Percentiles rank a stretch among this genome's conserved stretches.
Evolutionary conservation across 768 basidiomycete species (phyloP).

Genomic region (Boletus coccyginus): DNA sequence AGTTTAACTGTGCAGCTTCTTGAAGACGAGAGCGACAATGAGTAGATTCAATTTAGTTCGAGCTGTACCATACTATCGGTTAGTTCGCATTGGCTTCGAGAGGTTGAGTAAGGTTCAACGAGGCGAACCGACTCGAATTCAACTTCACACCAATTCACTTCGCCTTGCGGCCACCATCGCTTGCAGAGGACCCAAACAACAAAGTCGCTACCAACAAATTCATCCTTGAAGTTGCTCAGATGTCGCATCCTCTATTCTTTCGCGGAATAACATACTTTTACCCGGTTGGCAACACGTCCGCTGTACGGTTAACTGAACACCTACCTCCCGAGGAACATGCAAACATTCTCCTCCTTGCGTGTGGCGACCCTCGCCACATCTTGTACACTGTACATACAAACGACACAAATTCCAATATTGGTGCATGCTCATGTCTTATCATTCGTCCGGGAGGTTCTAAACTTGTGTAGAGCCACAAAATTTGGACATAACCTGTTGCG

Average conservation of each 20-base stretch:
- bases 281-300: conserved; percentile 57
- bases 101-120: too few species aligned
- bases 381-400: conserved; percentile 43
- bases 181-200: background rate
- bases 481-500: conserved; percentile 31
- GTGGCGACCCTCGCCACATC: conserved; percentile 55
- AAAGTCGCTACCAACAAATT: too few species aligned
- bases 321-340: conserved; percentile 47
- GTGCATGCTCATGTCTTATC: conserved; percentile 3
- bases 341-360: conserved; percentile 51
- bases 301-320: conserved; percentile 46
- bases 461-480: conserved; percentile 20
- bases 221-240: conserved; percentile 5
- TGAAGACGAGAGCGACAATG: too few species aligned
- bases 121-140: too few species aligned
- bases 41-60: too few species aligned
- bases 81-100: too few species aligned
- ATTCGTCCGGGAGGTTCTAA: background rate
- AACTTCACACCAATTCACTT: too few species aligned
- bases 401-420: conserved; percentile 2
- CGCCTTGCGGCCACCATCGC: background rate
- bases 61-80: too few species aligned
- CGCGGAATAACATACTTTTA: conserved; percentile 46
- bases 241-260: conserved; percentile 26
- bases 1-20: too few species aligned